Percentiles rank a stretch among this genome's conserved stretches.
Conservation (phyloP, 345 rosid genomes). For the Euphorbia pulcherrima region DNA sequence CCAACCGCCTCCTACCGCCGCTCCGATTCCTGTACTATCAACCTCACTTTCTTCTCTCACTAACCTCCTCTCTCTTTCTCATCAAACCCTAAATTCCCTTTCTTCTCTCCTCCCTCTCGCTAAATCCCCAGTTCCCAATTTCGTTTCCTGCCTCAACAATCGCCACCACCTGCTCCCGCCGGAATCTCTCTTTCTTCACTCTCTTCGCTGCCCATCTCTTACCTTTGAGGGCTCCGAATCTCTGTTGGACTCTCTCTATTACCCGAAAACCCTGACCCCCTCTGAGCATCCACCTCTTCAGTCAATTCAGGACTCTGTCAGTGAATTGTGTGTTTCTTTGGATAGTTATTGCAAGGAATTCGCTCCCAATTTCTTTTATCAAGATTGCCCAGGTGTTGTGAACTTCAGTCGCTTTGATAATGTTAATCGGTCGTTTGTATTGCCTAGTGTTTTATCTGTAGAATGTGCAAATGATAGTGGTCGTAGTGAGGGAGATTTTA, state of each 20-base stretch:
- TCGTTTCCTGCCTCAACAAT: constrained; percentile 52
- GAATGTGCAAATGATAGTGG: constrained; percentile 51
- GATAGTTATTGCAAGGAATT: constrained; percentile 43
- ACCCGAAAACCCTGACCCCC: constrained; percentile 42
- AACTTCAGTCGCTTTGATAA: constrained; percentile 35
- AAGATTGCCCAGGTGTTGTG: constrained; percentile 67
- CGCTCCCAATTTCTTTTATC: constrained; percentile 48
- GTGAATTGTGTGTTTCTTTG: constrained; percentile 48
- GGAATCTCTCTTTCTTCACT: constrained; percentile 61
- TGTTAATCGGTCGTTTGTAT: constrained; percentile 29
- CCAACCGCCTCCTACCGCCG: constrained; percentile 5
- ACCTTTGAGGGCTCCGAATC: constrained; percentile 29
- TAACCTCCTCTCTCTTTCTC: constrained; percentile 38
- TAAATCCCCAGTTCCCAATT: constrained; percentile 24
- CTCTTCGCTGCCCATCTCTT: constrained; percentile 59
- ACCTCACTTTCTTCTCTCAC: constrained; percentile 43
- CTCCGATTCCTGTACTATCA: constrained; percentile 30
- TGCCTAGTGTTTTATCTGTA: constrained; percentile 51
- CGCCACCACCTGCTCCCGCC: constrained; percentile 70
- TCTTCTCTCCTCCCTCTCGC: constrained; percentile 25
- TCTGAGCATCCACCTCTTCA: constrained; percentile 12
- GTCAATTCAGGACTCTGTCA: constrained; percentile 17
- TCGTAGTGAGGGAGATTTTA: constrained; percentile 19
- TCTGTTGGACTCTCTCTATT: constrained; percentile 32
- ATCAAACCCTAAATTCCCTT: constrained; percentile 25